These are phyloP conservation scores for Oryza meridionalis DNA, from an alignment of 176 grass and related monocot species.

Conservation along the genomic window DNA sequence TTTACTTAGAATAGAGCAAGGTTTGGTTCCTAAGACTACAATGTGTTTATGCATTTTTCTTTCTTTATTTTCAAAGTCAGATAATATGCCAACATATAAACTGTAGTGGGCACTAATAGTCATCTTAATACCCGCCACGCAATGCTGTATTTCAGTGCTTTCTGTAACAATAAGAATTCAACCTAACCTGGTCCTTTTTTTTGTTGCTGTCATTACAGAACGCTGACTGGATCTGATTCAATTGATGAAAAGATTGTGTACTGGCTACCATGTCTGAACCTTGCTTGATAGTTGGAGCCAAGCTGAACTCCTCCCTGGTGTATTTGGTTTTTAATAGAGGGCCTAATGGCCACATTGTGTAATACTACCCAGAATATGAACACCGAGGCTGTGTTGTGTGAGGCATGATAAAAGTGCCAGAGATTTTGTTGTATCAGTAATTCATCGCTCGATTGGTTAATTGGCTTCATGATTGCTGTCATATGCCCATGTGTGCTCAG, in stretches of 20 bases:
- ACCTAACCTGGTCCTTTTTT: conserved; percentile 6
- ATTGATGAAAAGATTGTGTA: not conserved
- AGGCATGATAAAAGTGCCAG: conserved; percentile 28
- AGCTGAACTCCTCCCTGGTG: not conserved
- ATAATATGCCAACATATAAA: not conserved
- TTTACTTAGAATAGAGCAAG: conserved; percentile 78
- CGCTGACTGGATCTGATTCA: conserved; percentile 9
- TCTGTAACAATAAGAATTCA: not conserved
- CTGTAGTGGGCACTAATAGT: not conserved
- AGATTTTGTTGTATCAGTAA: conserved; percentile 49
- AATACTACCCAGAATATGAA: conserved; percentile 28
- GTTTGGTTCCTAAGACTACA: not conserved
- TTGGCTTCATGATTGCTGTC: not conserved
- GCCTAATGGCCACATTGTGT: conserved; percentile 23
- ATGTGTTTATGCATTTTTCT: not conserved
- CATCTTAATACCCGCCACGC: not conserved
- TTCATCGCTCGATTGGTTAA: conserved; percentile 5
- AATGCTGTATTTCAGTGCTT: not conserved
- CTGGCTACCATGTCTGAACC: not conserved
- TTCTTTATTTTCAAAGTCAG: conserved; percentile 1
- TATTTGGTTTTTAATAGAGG: conserved; percentile 31
- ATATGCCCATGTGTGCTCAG: not conserved
- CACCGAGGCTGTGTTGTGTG: not conserved
- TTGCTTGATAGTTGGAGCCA: conserved; percentile 13
- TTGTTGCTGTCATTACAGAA: conserved; percentile 22